Evolutionary conservation across 805 yeast species (phyloP).

Genomic region (Sugiyamaella qingdaonensis): DNA sequence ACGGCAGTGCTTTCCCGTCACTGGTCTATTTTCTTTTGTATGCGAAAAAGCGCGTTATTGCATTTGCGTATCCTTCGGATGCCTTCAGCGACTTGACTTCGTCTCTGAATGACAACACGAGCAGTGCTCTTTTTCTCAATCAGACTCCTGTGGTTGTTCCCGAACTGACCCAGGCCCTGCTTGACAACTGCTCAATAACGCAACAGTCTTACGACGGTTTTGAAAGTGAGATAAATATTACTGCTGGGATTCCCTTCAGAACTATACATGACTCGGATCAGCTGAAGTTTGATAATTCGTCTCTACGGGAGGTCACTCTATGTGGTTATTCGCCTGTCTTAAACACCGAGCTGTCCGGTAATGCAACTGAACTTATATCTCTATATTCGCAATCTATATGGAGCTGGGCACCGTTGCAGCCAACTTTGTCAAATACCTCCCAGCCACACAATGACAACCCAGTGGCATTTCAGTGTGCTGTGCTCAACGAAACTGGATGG

Average conservation of each 20-base stretch:
- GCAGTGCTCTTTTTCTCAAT: background rate
- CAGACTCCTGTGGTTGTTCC: background rate
- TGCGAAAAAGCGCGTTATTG: constrained; percentile 5
- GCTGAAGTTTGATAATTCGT: constrained; percentile 36
- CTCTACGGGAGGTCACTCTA: constrained; percentile 39
- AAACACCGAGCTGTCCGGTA: constrained; percentile 23
- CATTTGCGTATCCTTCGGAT: background rate
- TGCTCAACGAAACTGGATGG: constrained; percentile 50
- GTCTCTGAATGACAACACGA: background rate
- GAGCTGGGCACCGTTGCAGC: constrained; percentile 72
- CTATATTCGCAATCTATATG: constrained; percentile 37
- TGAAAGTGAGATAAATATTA: background rate
- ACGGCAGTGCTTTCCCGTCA: background rate
- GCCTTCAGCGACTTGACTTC: background rate
- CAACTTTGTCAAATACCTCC: constrained; percentile 31
- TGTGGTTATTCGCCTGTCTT: constrained; percentile 70
- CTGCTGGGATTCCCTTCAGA: background rate
- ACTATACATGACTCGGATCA: constrained; percentile 13
- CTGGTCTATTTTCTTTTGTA: constrained; percentile 2
- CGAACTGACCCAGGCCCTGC: background rate
- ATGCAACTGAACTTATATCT: background rate
- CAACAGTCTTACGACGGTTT: background rate
- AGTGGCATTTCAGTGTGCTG: constrained; percentile 46
- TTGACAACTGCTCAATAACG: background rate
- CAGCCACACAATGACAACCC: constrained; percentile 12